Evolutionary conservation across 768 basidiomycete genomes (phyloP).

Genomic region (Calocybe cyanea): DNA sequence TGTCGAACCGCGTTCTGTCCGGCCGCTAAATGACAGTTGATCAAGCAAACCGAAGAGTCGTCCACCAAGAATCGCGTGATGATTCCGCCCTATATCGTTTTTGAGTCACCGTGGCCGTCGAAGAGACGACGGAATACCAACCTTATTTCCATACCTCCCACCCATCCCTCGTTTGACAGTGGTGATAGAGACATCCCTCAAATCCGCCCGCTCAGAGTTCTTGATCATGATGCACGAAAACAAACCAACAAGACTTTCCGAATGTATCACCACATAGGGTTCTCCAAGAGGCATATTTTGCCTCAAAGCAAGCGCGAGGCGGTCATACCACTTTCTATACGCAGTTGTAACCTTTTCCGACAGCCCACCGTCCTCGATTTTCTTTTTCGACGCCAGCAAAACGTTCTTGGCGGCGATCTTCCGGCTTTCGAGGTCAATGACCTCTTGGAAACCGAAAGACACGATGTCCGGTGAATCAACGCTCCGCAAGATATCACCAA

Average conservation of each 20-base stretch:
- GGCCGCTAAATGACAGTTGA: slow-evolving; percentile 97
- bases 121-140: slow-evolving; percentile 25
- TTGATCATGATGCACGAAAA: slow-evolving; percentile 79
- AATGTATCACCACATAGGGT: slow-evolving; percentile 77
- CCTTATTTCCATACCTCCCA: slow-evolving; percentile 95
- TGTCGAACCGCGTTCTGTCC: slow-evolving; percentile 81
- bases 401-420: slow-evolving; percentile 93
- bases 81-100: slow-evolving; percentile 85
- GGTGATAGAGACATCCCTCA: slow-evolving; percentile 71
- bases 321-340: slow-evolving; percentile 89
- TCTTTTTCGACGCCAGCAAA: slow-evolving; percentile 73
- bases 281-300: slow-evolving; percentile 66
- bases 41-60: slow-evolving; percentile 89
- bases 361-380: slow-evolving; percentile 44
- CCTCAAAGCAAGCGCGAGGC: slow-evolving; percentile 67
- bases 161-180: slow-evolving; percentile 92
- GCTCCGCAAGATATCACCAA: slow-evolving; percentile 71
- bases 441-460: slow-evolving; percentile 92
- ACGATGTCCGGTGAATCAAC: slow-evolving; percentile 84
- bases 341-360: slow-evolving; percentile 84
- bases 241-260: slow-evolving; percentile 88
- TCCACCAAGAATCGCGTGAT: slow-evolving; percentile 87
- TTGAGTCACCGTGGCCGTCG: slow-evolving; percentile 4
- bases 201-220: slow-evolving; percentile 49
- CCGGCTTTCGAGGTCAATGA: slow-evolving; percentile 91